These are phyloP conservation scores for Elongisporangium senticosum DNA, from an alignment of 352 stramenopile species.

Conservation along the genomic window DNA sequence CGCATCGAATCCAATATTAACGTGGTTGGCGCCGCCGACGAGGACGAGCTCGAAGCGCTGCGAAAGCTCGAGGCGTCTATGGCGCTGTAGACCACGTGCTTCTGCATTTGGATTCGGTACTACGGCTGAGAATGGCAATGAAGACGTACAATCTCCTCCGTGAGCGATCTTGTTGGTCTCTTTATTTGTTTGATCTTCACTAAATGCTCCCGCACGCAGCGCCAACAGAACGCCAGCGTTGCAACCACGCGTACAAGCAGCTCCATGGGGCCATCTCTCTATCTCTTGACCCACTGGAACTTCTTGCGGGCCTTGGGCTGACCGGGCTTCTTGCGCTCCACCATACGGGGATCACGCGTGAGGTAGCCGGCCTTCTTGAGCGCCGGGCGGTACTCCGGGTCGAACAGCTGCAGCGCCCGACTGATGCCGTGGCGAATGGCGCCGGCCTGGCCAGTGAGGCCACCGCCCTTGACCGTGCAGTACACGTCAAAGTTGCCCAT, in stretches of 20 bases:
- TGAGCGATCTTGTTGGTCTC: background rate
- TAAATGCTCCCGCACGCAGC: background rate
- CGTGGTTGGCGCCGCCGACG: slow-evolving; percentile 60
- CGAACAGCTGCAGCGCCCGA: slow-evolving; percentile 91
- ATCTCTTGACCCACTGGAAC: slow-evolving; percentile 98
- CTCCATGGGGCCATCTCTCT: slow-evolving; percentile 24
- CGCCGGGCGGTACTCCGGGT: slow-evolving; percentile 87
- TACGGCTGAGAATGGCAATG: background rate
- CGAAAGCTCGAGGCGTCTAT: slow-evolving; percentile 84
- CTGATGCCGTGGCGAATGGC: slow-evolving; percentile 92
- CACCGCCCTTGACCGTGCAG: slow-evolving; percentile 90
- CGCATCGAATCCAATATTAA: slow-evolving; percentile 71
- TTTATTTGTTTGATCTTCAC: slow-evolving; percentile 9
- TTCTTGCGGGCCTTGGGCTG: slow-evolving; percentile 95
- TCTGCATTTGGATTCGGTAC: background rate
- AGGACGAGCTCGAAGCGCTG: slow-evolving; percentile 81
- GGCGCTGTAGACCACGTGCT: slow-evolving; percentile 42
- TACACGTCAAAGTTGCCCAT: slow-evolving; percentile 89
- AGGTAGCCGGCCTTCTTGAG: slow-evolving; percentile 93
- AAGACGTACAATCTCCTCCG: background rate
- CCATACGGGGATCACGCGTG: slow-evolving; percentile 92
- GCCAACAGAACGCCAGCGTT: background rate
- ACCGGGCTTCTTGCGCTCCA: slow-evolving; percentile 96
- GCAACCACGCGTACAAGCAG: background rate
- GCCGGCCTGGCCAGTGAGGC: slow-evolving; percentile 90